Evolutionary conservation across 1,139 yeast genomes (phyloP).

Genomic region (Taiozyma onychis): DNA sequence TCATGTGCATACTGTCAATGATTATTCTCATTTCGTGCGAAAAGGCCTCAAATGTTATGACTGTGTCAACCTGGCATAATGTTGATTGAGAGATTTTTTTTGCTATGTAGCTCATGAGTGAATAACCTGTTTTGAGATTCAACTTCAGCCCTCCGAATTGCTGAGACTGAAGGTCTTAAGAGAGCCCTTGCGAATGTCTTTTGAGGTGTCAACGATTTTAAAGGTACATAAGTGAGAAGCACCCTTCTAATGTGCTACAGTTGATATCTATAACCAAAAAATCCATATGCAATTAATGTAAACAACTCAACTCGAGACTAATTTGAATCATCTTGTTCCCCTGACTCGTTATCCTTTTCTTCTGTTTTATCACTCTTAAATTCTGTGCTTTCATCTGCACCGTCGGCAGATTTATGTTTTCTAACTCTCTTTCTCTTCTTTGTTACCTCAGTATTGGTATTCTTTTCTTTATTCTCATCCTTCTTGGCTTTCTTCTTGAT

Average conservation of each 20-base stretch:
- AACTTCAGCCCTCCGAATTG: too few species aligned
- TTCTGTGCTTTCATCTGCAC: background rate
- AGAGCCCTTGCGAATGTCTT: too few species aligned
- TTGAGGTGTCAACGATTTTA: background rate
- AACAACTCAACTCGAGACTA: background rate
- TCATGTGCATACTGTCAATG: background rate
- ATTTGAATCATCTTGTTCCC: background rate
- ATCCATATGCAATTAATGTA: background rate
- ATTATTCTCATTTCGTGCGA: background rate
- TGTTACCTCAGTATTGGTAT: slow-evolving; percentile 21
- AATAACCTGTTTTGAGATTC: too few species aligned
- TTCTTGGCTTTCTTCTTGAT: slow-evolving; percentile 49
- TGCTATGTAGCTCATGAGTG: background rate
- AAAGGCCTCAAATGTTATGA: background rate
- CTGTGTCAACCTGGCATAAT: background rate
- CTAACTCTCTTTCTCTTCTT: slow-evolving; percentile 35
- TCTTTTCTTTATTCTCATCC: slow-evolving; percentile 11
- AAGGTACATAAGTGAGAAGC: background rate
- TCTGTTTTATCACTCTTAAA: background rate
- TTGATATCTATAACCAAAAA: background rate
- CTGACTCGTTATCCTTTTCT: slow-evolving; percentile 2
- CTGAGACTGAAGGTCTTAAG: too few species aligned
- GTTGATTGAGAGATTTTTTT: background rate
- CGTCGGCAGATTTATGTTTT: background rate
- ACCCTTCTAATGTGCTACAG: too few species aligned